Evolutionary conservation across 176 grass and related monocot species (phyloP), one percentile per base, ranked within the genome.

Genomic region (Tillandsia fasciculata): DNA sequence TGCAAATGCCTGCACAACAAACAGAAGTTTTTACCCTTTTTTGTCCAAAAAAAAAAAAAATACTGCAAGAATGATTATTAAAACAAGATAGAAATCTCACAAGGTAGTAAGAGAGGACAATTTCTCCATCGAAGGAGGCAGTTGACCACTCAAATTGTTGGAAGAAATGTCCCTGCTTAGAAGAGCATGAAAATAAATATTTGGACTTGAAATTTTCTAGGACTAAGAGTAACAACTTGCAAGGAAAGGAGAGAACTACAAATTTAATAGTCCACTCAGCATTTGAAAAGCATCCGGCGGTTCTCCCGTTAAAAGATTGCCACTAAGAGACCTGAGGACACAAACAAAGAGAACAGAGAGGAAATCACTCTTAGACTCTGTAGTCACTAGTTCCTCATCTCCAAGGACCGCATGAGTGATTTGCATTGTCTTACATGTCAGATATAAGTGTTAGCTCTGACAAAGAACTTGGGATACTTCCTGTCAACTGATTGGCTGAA

Each of bases 1-100:
- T 97, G 89, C 68, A 92, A 50, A 70, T 87, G 83, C 82, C 93
- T 97, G 82, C 66, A 82, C 11, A 72, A 78, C 1, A 72, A 75
- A 69, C 71, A 59, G 47, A 10, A 42, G 33, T 42, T 42, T 42
- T 42, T 42, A 42, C 33, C 33, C 33, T 42, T 42, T 6, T 42
- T n/a, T 53, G 18, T 15, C n/a, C 1, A 54, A 56, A 14, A 56
- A 14, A 14, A 56, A 56, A 3, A 56, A n/a, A n/a, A n/a, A 56
- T n/a, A 76, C 24, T 14, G 28, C n/a, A 10, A 67, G 4, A 42
- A 57, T 48, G 26, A 58, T 53, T 2, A 14, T 0, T n/a, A 12
- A 42, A 14, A 47, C 13, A 66, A 64, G 29, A 12, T 69, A 78
- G 11, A 26, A 48, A 12, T 0, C 64, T 63, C 29, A 91, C 88